These are phyloP conservation scores for Aethionema arabicum DNA, from an alignment of 345 rosid genomes.

Conservation along the genomic window DNA sequence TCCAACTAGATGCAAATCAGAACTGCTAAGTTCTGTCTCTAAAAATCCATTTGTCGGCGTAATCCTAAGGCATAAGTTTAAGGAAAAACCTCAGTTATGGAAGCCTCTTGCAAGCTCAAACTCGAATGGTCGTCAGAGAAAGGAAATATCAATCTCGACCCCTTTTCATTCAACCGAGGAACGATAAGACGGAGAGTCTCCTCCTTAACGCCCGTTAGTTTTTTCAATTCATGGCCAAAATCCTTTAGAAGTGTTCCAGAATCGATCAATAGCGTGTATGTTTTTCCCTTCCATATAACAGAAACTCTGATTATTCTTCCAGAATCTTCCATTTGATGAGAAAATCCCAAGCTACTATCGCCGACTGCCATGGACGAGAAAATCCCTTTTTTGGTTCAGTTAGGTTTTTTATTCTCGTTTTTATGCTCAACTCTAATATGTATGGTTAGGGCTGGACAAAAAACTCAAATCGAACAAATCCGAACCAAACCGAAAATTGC, in stretches of 20 bases:
- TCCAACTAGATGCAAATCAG: background rate
- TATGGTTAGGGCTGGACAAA: no score
- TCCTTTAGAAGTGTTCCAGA: slow-evolving; percentile 54
- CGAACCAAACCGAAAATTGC: no score
- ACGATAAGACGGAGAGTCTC: slow-evolving; percentile 77
- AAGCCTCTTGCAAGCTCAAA: slow-evolving; percentile 55
- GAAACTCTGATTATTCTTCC: slow-evolving; percentile 42
- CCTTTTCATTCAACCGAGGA: slow-evolving; percentile 54
- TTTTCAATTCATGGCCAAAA: slow-evolving; percentile 69
- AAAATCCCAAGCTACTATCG: slow-evolving; percentile 6
- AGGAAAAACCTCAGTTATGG: slow-evolving; percentile 53
- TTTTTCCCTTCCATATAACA: slow-evolving; percentile 74
- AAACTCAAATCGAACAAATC: no score
- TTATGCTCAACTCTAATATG: no score
- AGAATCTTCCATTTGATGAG: slow-evolving; percentile 41
- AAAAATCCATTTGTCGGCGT: no score
- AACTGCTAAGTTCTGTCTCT: background rate
- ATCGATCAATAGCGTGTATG: slow-evolving; percentile 54
- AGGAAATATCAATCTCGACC: slow-evolving; percentile 70
- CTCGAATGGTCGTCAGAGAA: slow-evolving; percentile 59
- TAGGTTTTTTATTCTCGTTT: no score
- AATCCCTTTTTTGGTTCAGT: no score
- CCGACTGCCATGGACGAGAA: background rate
- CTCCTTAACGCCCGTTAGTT: slow-evolving; percentile 62
- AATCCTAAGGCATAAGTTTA: background rate